Percentiles rank a stretch among this genome's conserved stretches.
Evolutionary conservation across 83 land plant genomes (phyloP).

Genomic region (Picea abies): DNA sequence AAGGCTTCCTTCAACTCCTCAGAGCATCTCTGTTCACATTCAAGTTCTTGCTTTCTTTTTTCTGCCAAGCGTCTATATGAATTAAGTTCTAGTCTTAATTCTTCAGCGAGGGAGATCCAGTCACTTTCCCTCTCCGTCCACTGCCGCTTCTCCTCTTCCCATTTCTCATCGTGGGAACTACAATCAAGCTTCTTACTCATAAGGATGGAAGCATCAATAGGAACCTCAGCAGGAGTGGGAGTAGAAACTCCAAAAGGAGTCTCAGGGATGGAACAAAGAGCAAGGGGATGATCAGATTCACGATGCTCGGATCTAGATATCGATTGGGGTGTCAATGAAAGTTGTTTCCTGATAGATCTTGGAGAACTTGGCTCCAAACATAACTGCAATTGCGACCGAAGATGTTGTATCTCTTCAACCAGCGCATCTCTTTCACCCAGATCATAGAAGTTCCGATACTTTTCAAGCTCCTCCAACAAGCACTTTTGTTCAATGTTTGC

Average conservation of each 20-base stretch:
- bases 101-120: constrained; percentile 80
- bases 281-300: constrained; percentile 31
- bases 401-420: constrained; percentile 66
- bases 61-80: constrained; percentile 51
- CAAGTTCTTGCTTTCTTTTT: constrained; percentile 61
- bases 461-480: constrained; percentile 66
- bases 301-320: neutral
- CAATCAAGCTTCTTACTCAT: neutral
- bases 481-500: constrained; percentile 66
- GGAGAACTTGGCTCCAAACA: constrained; percentile 48
- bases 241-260: constrained; percentile 24
- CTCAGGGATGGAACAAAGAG: constrained; percentile 33
- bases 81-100: constrained; percentile 64
- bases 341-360: constrained; percentile 31
- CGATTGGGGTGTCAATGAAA: constrained; percentile 20
- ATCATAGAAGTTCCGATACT: constrained; percentile 61
- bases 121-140: constrained; percentile 85
- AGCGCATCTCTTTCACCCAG: constrained; percentile 84
- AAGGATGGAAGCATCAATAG: neutral
- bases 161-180: constrained; percentile 26
- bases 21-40: constrained; percentile 56
- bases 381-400: constrained; percentile 64
- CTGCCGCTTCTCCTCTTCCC: constrained; percentile 57
- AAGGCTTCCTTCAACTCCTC: constrained; percentile 87
- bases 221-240: neutral